Evolutionary conservation across 23 red algal genomes (phyloP).

Genomic region (Gracilaria caudata): DNA sequence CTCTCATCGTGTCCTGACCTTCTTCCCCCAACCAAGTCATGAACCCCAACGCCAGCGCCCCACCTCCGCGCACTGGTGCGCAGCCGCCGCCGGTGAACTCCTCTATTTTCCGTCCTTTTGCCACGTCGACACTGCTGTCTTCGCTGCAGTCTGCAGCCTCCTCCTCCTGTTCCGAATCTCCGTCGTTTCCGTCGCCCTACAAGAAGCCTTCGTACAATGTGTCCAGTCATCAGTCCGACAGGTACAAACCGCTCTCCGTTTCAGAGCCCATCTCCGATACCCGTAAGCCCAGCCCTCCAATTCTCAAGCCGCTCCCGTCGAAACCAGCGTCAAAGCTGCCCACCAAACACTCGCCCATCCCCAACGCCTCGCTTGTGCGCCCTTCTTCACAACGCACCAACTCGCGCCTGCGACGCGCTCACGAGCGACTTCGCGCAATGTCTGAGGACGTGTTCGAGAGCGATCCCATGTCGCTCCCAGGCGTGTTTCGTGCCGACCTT

Average conservation of each 20-base stretch:
- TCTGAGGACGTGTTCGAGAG: conserved; percentile 5
- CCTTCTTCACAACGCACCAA: background rate
- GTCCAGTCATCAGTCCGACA: background rate
- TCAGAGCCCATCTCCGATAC: background rate
- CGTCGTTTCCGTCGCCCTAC: background rate
- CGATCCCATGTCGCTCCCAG: conserved; percentile 22
- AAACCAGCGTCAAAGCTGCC: background rate
- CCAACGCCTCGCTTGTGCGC: background rate
- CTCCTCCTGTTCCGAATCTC: background rate
- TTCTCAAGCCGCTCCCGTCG: background rate
- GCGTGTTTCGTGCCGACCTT: conserved; percentile 29
- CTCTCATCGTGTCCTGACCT: background rate
- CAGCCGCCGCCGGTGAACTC: conserved; percentile 7
- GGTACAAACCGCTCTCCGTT: background rate
- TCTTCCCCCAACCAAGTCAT: background rate
- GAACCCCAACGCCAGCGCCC: background rate
- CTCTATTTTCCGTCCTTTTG: conserved; percentile 22
- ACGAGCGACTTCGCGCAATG: conserved; percentile 31
- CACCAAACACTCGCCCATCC: background rate
- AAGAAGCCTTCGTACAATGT: background rate
- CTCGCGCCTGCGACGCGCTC: conserved; percentile 22
- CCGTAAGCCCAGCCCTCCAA: background rate
- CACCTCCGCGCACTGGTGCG: background rate
- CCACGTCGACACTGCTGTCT: background rate
- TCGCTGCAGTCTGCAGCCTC: background rate